phyloP scores from a whole-genome alignment of 192 early-diverging fungal species.

The Backusella psychrophila region DNA sequence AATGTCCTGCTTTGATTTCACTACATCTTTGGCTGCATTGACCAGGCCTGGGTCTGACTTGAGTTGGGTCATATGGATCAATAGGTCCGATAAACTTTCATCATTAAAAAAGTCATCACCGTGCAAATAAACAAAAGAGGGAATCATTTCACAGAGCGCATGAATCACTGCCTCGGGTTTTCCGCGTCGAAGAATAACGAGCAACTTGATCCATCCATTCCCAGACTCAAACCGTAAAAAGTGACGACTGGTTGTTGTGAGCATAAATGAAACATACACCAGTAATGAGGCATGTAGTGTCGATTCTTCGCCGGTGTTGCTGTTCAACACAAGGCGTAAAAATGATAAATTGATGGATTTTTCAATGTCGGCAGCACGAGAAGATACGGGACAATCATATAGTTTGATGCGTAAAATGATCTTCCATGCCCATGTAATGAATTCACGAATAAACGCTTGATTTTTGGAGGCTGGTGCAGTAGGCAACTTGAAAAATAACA shows the following conservation, averaged over 20 bases:
- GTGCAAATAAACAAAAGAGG: slow-evolving; percentile 40
- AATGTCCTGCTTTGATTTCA: not conserved
- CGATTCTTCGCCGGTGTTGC: slow-evolving; percentile 22
- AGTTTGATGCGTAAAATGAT: not conserved
- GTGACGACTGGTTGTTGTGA: slow-evolving; percentile 41
- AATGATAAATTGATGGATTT: not conserved
- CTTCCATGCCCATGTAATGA: not conserved
- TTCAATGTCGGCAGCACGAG: slow-evolving; percentile 6
- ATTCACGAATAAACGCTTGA: not conserved
- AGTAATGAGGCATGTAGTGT: slow-evolving; percentile 37
- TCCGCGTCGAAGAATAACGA: slow-evolving; percentile 34
- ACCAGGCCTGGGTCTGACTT: slow-evolving; percentile 40
- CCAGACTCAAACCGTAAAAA: slow-evolving; percentile 38
- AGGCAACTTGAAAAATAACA: not conserved
- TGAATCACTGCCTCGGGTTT: slow-evolving; percentile 21
- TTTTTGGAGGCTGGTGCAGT: not conserved
- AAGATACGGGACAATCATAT: slow-evolving; percentile 9
- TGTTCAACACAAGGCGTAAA: not conserved
- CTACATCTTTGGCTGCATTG: not conserved
- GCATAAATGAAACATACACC: slow-evolving; percentile 36
- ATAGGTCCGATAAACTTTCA: slow-evolving; percentile 20
- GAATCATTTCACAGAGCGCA: slow-evolving; percentile 32
- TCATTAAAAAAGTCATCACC: slow-evolving; percentile 42
- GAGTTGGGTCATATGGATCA: slow-evolving; percentile 34
- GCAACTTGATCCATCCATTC: slow-evolving; percentile 43